These are phyloP conservation scores for Penicillium sumatraense DNA, from an alignment of 2,329 filamentous ascomycete genomes.

Conservation along the genomic window DNA sequence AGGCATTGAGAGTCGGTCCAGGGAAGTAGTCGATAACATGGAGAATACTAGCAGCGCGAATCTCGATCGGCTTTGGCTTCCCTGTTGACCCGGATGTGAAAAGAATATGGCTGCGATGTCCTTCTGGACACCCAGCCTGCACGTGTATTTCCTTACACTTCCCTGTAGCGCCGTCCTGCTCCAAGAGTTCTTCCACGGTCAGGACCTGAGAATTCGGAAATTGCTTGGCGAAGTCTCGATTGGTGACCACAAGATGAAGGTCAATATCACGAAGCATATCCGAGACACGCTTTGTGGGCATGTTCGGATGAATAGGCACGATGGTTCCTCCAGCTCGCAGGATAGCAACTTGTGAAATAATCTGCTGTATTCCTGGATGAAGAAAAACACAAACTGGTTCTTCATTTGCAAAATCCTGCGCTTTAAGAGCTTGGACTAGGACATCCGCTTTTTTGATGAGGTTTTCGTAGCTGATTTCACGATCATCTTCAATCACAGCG, in stretches of 20 bases:
- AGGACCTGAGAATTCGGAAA: not conserved
- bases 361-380: not conserved
- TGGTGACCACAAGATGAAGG: not conserved
- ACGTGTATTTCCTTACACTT: not conserved
- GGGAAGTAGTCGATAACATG: slow-evolving; percentile 8
- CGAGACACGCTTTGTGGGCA: not conserved
- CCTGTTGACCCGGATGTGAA: slow-evolving; percentile 73
- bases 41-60: slow-evolving; percentile 58
- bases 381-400: slow-evolving; percentile 4
- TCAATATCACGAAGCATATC: slow-evolving; percentile 2
- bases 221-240: not conserved
- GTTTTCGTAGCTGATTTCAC: not conserved
- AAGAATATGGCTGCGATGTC: slow-evolving; percentile 34
- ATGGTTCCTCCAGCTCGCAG: slow-evolving; percentile 4
- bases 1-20: slow-evolving; percentile 10
- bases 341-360: slow-evolving; percentile 1
- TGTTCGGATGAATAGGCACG: not conserved
- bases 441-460: slow-evolving; percentile 4
- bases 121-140: not conserved
- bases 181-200: not conserved
- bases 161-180: not conserved
- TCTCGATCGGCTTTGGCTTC: slow-evolving; percentile 76
- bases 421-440: not conserved
- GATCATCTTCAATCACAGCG: slow-evolving; percentile 1
- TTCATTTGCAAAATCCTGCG: not conserved